phyloP scores from a whole-genome alignment of 2,329 filamentous ascomycete species.

The Apiospora phragmitis region DNA sequence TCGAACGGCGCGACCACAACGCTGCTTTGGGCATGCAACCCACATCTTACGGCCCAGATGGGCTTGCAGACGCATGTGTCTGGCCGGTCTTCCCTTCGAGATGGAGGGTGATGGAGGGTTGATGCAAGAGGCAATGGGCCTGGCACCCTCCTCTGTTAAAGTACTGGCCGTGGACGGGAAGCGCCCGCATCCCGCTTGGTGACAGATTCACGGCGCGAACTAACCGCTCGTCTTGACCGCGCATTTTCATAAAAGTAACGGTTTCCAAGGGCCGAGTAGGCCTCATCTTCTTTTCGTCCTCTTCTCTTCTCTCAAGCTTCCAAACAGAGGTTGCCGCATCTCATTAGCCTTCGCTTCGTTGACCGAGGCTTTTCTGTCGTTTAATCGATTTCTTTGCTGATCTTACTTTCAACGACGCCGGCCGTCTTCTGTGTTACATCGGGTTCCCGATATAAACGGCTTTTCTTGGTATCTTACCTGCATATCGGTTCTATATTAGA shows the following conservation, averaged over 20 bases:
- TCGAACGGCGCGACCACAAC: slow-evolving; percentile 23
- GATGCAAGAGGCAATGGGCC: slow-evolving; percentile 18
- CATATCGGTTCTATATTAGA: slow-evolving; percentile 30
- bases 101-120: slow-evolving; percentile 16
- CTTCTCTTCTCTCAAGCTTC: slow-evolving; percentile 28
- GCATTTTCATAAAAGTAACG: slow-evolving; percentile 31
- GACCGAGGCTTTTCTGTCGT: slow-evolving; percentile 47
- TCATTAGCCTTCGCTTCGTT: slow-evolving; percentile 41
- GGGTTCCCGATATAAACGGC: slow-evolving; percentile 18
- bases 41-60: slow-evolving; percentile 27
- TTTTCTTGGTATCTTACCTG: slow-evolving; percentile 24
- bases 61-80: slow-evolving; percentile 24
- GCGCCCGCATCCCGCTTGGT: slow-evolving; percentile 27
- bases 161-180: slow-evolving; percentile 20
- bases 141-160: neutral
- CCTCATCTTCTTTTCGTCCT: slow-evolving; percentile 22
- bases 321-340: slow-evolving; percentile 33
- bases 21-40: slow-evolving; percentile 24
- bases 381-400: slow-evolving; percentile 29
- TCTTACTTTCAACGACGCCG: slow-evolving; percentile 33
- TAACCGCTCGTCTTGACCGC: slow-evolving; percentile 30
- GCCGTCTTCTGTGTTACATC: slow-evolving; percentile 30
- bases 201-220: slow-evolving; percentile 21
- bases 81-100: slow-evolving; percentile 26
- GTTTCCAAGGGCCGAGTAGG: slow-evolving; percentile 26